Evolutionary conservation across 345 rosid species (phyloP), one percentile per base, ranked within the genome.

Genomic region (Fremontodendron californicum): DNA sequence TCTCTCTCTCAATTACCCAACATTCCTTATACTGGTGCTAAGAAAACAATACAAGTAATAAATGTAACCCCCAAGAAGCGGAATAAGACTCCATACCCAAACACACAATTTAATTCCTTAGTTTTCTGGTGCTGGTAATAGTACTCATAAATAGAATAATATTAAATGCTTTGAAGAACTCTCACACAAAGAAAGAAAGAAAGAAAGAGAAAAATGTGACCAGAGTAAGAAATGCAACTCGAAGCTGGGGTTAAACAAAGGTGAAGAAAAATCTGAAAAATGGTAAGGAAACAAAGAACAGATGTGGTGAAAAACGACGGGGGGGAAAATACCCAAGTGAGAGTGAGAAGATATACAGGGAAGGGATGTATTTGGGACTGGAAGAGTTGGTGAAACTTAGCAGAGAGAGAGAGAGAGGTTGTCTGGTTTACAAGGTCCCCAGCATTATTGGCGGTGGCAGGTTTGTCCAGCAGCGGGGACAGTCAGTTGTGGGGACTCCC

Each of bases 401-500:
- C 81, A 82, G 81, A 72, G 60, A 60, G 84, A 81, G 77, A 68
- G 84, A 54, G 71, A 69, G 29, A 71, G 82, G 79, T 79, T 79
- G 90, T 84, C 91, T 81, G 82, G 84, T 76, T 84, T 89, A 69
- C 81, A 42, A 81, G 84, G 86, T 82, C 85, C 88, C 79, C 62
- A 77, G 89, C 91, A 92, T 88, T 87, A 90, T 90, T 87, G 88
- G 88, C 82, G 83, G 78, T 85, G 86, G 89, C 88, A 87, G 87
- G 86, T 90, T 92, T 90, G 93, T 89, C 91, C 81, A 71, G 84
- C 90, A 87, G 92, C 87, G 86, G 81, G 79, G 92, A 88, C 94
- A 84, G 87, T 51, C 75, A 81, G 87, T 83, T 85, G 97, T 89
- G 93, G 92, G 93, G 93, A 87, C 91, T 81, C 75, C 40, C 45